Conservation (phyloP, 306 rosid species). For the Fragaria ananassa region DNA sequence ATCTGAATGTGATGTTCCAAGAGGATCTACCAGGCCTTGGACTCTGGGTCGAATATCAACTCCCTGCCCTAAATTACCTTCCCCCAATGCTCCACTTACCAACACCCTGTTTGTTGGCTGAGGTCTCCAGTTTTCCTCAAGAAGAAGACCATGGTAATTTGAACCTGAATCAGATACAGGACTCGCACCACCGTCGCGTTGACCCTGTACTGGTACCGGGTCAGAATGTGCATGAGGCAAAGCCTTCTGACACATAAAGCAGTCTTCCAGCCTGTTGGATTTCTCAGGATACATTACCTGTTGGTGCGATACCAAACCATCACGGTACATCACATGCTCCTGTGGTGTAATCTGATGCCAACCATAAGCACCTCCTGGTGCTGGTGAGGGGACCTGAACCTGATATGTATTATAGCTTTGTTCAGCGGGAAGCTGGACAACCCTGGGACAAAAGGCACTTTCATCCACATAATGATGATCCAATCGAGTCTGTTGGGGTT, state of each 20-base stretch:
- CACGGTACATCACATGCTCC: conserved; percentile 48
- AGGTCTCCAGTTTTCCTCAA: conserved; percentile 45
- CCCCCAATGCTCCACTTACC: conserved; percentile 50
- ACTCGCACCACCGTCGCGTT: conserved; percentile 34
- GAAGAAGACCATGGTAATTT: conserved; percentile 41
- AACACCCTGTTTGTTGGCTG: conserved; percentile 42
- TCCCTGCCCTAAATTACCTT: conserved; percentile 46
- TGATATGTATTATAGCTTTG: conserved; percentile 54
- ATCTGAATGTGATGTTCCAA: conserved; percentile 34
- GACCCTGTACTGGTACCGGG: conserved; percentile 49
- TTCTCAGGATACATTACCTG: conserved; percentile 47
- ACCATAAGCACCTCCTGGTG: conserved; percentile 51
- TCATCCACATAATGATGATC: conserved; percentile 59
- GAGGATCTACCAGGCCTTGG: conserved; percentile 46
- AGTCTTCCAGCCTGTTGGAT: conserved; percentile 46
- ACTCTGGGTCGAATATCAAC: conserved; percentile 35
- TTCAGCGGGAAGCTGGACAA: conserved; percentile 66
- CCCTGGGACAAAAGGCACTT: conserved; percentile 48
- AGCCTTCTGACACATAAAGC: conserved; percentile 67
- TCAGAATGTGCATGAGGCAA: conserved; percentile 90
- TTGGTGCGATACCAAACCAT: conserved; percentile 52
- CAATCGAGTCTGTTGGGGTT: conserved; percentile 47
- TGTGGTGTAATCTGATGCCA: conserved; percentile 65
- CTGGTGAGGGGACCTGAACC: conserved; percentile 47
- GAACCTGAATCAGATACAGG: conserved; percentile 46